These are phyloP conservation scores for Wallacemonas rigidus DNA, from an alignment of 208 protist species.

Conservation along the genomic window DNA sequence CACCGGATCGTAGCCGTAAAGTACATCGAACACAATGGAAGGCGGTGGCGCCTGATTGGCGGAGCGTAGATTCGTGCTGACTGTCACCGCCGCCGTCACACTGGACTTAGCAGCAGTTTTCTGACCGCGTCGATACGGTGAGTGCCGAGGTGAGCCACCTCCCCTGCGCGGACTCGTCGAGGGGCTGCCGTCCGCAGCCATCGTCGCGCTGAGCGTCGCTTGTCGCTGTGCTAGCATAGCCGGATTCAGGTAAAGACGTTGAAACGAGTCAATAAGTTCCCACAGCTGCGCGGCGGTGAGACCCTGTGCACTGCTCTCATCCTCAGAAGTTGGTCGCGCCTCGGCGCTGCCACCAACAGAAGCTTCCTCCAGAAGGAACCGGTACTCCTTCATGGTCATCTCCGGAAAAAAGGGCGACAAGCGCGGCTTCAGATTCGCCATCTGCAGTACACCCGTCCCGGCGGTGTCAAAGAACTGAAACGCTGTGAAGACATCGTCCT, in stretches of 20 bases:
- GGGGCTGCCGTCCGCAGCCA: conserved; percentile 7
- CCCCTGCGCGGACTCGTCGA: conserved; percentile 15
- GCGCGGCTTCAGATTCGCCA: conserved; percentile 82
- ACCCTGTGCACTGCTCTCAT: conserved; percentile 25
- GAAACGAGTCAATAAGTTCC: conserved; percentile 84
- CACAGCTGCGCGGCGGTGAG: conserved; percentile 87
- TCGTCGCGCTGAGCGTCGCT: background rate
- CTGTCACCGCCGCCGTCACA: background rate
- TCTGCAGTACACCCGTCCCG: conserved; percentile 77
- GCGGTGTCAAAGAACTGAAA: conserved; percentile 93
- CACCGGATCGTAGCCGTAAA: conserved; percentile 72
- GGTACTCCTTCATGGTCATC: conserved; percentile 92
- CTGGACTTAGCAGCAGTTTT: background rate
- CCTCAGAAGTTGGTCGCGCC: background rate
- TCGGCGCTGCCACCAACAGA: background rate
- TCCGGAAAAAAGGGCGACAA: conserved; percentile 93
- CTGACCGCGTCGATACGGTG: background rate
- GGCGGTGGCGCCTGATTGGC: background rate
- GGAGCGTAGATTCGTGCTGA: background rate
- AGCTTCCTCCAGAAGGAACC: conserved; percentile 90
- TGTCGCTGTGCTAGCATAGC: background rate
- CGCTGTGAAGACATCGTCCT: conserved; percentile 86
- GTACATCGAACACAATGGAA: conserved; percentile 31
- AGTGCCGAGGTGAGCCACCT: background rate
- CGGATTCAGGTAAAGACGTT: conserved; percentile 40